These are phyloP conservation scores for Capsicum chinense DNA, from an alignment of 257 asterid species.

Conservation along the genomic window DNA sequence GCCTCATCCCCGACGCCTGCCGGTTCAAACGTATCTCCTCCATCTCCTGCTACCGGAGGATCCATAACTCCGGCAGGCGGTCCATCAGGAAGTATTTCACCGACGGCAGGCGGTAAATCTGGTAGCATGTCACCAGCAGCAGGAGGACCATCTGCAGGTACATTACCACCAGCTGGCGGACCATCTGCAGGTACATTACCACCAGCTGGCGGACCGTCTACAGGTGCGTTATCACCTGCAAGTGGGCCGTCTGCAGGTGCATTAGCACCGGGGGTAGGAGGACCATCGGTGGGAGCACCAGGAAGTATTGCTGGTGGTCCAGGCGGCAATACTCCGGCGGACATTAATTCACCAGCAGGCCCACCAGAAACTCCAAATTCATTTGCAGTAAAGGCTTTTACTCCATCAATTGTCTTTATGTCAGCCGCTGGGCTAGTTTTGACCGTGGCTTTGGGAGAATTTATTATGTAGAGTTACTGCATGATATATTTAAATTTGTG, in stretches of 20 bases:
- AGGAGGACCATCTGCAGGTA: neutral
- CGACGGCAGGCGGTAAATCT: neutral
- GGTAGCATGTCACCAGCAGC: neutral
- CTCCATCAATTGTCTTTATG: constrained; percentile 40
- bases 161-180: neutral
- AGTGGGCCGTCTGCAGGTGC: neutral
- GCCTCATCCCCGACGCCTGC: constrained; percentile 9
- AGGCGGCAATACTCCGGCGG: constrained; percentile 36
- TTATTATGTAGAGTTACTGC: constrained; percentile 23
- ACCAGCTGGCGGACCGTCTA: neutral
- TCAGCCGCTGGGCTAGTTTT: constrained; percentile 42
- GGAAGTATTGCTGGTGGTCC: constrained; percentile 19
- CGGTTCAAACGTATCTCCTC: neutral
- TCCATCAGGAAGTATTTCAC: neutral
- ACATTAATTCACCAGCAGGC: constrained; percentile 27
- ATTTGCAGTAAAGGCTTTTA: constrained; percentile 43
- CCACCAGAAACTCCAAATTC: constrained; percentile 42
- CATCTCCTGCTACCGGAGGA: constrained; percentile 1
- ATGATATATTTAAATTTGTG: neutral
- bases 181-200: neutral
- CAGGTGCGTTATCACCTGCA: neutral
- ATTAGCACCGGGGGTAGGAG: neutral
- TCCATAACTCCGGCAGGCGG: neutral
- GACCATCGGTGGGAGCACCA: constrained; percentile 16
- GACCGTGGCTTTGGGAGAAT: constrained; percentile 35